Evolutionary conservation across 192 early-diverging fungal species (phyloP).

Genomic region (Backusella circina): DNA sequence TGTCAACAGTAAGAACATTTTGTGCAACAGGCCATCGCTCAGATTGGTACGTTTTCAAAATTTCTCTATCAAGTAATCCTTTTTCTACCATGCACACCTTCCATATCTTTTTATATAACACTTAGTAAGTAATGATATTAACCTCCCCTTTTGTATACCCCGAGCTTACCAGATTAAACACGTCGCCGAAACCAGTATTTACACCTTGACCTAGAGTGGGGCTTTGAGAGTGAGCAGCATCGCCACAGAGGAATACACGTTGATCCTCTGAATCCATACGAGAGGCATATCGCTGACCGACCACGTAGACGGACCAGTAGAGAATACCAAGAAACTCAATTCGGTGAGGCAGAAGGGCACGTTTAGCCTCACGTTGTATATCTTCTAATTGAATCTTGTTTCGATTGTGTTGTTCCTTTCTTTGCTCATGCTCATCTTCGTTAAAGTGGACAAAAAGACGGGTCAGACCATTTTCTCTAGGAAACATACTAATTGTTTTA

Average conservation of each 20-base stretch:
- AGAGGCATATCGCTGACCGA: conserved; percentile 19
- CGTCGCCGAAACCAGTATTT: conserved; percentile 31
- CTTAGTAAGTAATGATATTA: neutral
- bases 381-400: conserved; percentile 31
- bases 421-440: conserved; percentile 13
- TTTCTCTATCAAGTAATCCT: neutral
- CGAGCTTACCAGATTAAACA: conserved; percentile 23
- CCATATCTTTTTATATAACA: conserved; percentile 18
- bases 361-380: conserved; percentile 27
- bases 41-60: conserved; percentile 10
- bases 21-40: conserved; percentile 21
- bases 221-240: conserved; percentile 27
- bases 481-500: conserved; percentile 22
- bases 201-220: conserved; percentile 31
- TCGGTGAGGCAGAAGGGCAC: conserved; percentile 22
- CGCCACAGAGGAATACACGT: conserved; percentile 20
- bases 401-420: conserved; percentile 25
- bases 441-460: conserved; percentile 33
- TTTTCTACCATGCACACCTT: conserved; percentile 26
- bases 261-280: conserved; percentile 8
- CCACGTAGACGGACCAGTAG: conserved; percentile 27
- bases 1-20: conserved; percentile 23
- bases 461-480: conserved; percentile 26
- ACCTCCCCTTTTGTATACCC: neutral
- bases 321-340: conserved; percentile 27